phyloP scores from a whole-genome alignment of 2,329 filamentous ascomycete species.

The Mycogone perniciosa region DNA sequence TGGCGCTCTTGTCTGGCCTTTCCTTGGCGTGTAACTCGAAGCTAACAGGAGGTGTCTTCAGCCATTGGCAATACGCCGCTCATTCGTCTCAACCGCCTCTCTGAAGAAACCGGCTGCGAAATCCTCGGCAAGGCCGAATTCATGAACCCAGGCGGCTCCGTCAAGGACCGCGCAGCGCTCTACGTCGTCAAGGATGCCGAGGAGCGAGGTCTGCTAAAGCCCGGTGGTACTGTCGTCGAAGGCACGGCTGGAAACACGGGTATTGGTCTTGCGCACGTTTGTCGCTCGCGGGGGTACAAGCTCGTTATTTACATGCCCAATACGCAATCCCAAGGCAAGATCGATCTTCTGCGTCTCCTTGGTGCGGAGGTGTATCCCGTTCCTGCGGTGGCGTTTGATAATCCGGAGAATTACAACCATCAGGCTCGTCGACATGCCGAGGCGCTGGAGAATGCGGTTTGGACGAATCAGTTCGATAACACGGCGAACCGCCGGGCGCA shows the following conservation, averaged over 20 bases:
- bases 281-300: conserved; percentile 83
- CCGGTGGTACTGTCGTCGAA: conserved; percentile 92
- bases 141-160: conserved; percentile 92
- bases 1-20: not conserved
- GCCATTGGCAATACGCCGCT: conserved; percentile 97
- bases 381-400: conserved; percentile 89
- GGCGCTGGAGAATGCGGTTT: conserved; percentile 77
- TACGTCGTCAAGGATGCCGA: conserved; percentile 94
- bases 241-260: conserved; percentile 97
- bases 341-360: conserved; percentile 82
- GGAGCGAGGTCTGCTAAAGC: conserved; percentile 70
- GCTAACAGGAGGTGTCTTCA: conserved; percentile 28
- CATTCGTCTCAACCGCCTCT: conserved; percentile 82
- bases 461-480: conserved; percentile 99
- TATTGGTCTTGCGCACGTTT: conserved; percentile 95
- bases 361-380: conserved; percentile 96
- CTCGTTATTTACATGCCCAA: conserved; percentile 99
- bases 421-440: conserved; percentile 90
- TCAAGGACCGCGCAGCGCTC: conserved; percentile 93
- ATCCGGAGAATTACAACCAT: conserved; percentile 97
- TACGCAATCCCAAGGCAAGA: conserved; percentile 96
- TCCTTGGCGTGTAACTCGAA: not conserved
- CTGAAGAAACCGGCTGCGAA: conserved; percentile 86
- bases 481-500: conserved; percentile 88
- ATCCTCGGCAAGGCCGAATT: conserved; percentile 97